Evolutionary conservation across 2,329 filamentous ascomycete genomes (phyloP).

Genomic region (Epichloe scottii): DNA sequence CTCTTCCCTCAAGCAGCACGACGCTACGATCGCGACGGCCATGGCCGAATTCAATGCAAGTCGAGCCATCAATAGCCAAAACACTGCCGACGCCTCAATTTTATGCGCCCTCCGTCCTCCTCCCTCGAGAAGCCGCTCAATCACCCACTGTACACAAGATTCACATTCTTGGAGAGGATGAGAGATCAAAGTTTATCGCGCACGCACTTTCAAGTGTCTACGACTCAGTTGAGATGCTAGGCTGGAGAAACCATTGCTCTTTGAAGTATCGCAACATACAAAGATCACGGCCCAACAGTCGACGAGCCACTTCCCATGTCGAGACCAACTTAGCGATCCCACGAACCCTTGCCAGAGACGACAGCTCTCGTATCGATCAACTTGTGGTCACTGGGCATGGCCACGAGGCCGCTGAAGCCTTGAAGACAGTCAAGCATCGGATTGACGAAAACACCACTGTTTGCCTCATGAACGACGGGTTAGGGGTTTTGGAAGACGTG

Average conservation of each 20-base stretch:
- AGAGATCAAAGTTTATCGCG: constrained; percentile 27
- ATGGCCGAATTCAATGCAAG: constrained; percentile 10
- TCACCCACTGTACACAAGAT: constrained; percentile 25
- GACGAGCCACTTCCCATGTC: constrained; percentile 8
- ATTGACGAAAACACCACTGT: constrained; percentile 59
- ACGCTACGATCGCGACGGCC: constrained; percentile 10
- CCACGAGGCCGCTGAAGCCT: constrained; percentile 42
- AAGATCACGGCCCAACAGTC: constrained; percentile 10
- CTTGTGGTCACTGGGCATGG: constrained; percentile 52
- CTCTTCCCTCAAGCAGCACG: constrained; percentile 11
- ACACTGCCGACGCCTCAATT: constrained; percentile 12
- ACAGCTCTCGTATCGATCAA: constrained; percentile 49
- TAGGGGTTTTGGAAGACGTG: constrained; percentile 72
- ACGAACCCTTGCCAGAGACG: constrained; percentile 9
- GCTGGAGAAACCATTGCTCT: constrained; percentile 13
- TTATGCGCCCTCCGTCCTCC: constrained; percentile 24
- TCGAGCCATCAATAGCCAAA: constrained; percentile 7
- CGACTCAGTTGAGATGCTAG: constrained; percentile 25
- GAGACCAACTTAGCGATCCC: constrained; percentile 12
- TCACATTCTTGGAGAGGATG: constrained; percentile 29
- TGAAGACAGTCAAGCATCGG: constrained; percentile 50
- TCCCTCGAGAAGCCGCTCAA: constrained; percentile 19
- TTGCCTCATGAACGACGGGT: constrained; percentile 66
- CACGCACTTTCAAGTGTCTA: constrained; percentile 29
- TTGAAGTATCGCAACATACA: constrained; percentile 21